Conservation (phyloP, 768 basidiomycete species). For the Mycena galopus region DNA sequence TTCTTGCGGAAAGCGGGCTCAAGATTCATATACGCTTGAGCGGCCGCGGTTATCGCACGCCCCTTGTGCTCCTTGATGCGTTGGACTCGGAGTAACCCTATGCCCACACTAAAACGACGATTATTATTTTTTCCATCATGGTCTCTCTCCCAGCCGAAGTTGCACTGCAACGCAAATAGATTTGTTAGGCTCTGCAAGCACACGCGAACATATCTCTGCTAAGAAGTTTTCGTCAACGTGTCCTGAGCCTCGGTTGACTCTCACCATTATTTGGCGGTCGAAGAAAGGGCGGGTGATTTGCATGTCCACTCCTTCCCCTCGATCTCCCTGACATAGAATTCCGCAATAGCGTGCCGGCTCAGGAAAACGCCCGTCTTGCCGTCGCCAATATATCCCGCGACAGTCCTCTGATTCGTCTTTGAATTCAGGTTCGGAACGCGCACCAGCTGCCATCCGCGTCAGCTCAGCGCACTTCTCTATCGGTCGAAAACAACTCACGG, state of each 20-base stretch:
- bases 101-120: too few species aligned
- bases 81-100: too few species aligned
- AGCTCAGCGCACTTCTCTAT: neutral
- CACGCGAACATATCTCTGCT: too few species aligned
- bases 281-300: neutral
- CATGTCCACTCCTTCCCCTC: neutral
- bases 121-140: too few species aligned
- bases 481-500: neutral
- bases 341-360: neutral
- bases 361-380: neutral
- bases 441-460: neutral
- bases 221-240: too few species aligned
- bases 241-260: too few species aligned
- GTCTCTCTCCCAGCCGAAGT: too few species aligned
- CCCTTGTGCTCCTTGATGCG: too few species aligned
- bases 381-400: neutral
- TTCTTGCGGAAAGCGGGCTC: neutral
- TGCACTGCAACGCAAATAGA: too few species aligned
- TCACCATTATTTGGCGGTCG: neutral
- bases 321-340: neutral
- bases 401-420: neutral
- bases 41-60: too few species aligned
- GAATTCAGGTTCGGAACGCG: conserved; percentile 1
- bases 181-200: too few species aligned
- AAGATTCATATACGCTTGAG: neutral